phyloP scores from a whole-genome alignment of 1,139 yeast species.

The Hyphopichia fennica region DNA sequence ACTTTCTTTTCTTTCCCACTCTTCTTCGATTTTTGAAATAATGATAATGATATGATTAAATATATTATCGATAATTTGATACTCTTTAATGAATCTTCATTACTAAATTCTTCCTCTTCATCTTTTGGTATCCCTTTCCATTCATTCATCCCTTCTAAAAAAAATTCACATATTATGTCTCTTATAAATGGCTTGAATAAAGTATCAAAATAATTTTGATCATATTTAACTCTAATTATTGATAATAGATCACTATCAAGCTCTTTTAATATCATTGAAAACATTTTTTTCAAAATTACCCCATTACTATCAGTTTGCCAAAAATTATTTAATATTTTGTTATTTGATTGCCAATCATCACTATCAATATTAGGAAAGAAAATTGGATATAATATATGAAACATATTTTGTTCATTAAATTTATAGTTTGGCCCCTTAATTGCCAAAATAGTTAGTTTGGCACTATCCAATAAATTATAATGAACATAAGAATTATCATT shows the following conservation, averaged over 20 bases:
- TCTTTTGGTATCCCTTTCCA: conserved; percentile 15
- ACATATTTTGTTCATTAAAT: conserved; percentile 44
- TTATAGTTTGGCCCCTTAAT: conserved; percentile 42
- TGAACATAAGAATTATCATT: conserved; percentile 36
- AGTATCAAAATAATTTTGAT: conserved; percentile 28
- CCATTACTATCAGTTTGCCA: conserved; percentile 6
- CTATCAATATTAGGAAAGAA: conserved; percentile 47
- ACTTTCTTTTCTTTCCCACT: conserved; percentile 8
- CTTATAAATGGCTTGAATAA: conserved; percentile 31
- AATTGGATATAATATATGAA: conserved; percentile 49
- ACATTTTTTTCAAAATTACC: background rate
- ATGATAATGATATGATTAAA: conserved; percentile 26
- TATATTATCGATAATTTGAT: conserved; percentile 27
- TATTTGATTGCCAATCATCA: conserved; percentile 41
- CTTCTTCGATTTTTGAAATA: conserved; percentile 21
- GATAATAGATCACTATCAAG: conserved; percentile 21
- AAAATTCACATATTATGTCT: conserved; percentile 31
- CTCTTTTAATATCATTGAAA: conserved; percentile 2
- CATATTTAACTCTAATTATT: conserved; percentile 22
- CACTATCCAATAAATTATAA: conserved; percentile 32
- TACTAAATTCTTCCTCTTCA: background rate
- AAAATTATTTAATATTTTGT: conserved; percentile 18
- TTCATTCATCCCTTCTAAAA: conserved; percentile 20
- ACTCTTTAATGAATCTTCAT: conserved; percentile 13
- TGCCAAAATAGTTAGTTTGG: conserved; percentile 43